Evolutionary conservation across 1,284 basidiomycete genomes (phyloP).

Genomic region (Lentinula novae-zelandiae): DNA sequence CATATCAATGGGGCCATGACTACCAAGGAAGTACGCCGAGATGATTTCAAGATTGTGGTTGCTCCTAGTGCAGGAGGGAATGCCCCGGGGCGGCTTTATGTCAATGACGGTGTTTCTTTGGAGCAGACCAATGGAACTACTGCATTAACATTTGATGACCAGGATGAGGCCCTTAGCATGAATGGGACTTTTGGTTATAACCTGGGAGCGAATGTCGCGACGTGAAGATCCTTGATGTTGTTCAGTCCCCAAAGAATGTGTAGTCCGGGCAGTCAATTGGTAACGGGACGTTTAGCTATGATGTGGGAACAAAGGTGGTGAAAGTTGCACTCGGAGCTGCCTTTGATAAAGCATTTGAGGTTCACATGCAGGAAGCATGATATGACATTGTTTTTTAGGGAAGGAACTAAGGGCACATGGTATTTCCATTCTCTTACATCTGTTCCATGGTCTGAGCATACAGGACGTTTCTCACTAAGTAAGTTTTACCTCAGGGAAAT

Average conservation of each 20-base stretch:
- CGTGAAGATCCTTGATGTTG: conserved; percentile 43
- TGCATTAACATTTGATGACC: conserved; percentile 39
- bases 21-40: conserved; percentile 47
- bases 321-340: conserved; percentile 34
- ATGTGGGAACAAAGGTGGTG: conserved; percentile 31
- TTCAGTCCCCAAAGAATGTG: conserved; percentile 29
- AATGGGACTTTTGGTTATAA: conserved; percentile 48
- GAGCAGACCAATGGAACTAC: conserved; percentile 37
- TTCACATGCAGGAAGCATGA: conserved; percentile 15
- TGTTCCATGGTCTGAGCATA: too few relatives aligned
- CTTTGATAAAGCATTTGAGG: conserved; percentile 32
- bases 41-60: conserved; percentile 61
- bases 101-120: conserved; percentile 63
- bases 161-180: conserved; percentile 38
- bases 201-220: conserved; percentile 38
- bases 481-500: too few relatives aligned
- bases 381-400: neutral
- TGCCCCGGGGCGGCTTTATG: conserved; percentile 51
- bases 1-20: conserved; percentile 55
- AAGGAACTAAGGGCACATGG: too few relatives aligned
- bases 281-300: conserved; percentile 7
- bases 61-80: conserved; percentile 46
- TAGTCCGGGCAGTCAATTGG: conserved; percentile 1
- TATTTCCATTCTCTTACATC: too few relatives aligned
- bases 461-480: too few relatives aligned